Percentiles rank a stretch among this genome's conserved stretches.
Conservation (phyloP, 2,329 filamentous ascomycete genomes). For the Thielaviopsis euricoi region DNA sequence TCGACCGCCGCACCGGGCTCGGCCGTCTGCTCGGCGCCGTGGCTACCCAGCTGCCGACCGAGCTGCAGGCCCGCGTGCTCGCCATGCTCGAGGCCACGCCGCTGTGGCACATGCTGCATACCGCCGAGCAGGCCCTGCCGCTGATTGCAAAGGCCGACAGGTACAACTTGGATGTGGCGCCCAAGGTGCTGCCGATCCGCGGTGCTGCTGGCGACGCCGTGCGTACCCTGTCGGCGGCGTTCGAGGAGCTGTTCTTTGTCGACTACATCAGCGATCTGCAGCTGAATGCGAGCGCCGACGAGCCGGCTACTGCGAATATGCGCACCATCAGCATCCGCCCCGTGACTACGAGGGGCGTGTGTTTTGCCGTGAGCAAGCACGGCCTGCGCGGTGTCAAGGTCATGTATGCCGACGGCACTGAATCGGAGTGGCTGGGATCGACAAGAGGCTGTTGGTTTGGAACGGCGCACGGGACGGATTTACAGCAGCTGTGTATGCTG, state of each 20-base stretch:
- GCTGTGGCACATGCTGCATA: slow-evolving; percentile 10
- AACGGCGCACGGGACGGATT: slow-evolving; percentile 4
- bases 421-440: slow-evolving; percentile 8
- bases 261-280: slow-evolving; percentile 9
- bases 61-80: slow-evolving; percentile 6
- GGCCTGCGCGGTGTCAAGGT: slow-evolving; percentile 9
- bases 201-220: background rate
- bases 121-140: slow-evolving; percentile 5
- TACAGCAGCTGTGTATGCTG: slow-evolving; percentile 8
- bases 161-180: slow-evolving; percentile 7
- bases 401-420: slow-evolving; percentile 8
- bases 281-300: background rate
- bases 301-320: background rate
- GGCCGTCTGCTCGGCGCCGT: slow-evolving; percentile 4
- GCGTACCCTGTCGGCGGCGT: slow-evolving; percentile 1
- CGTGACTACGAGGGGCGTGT: slow-evolving; percentile 4
- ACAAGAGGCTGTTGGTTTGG: slow-evolving; percentile 9
- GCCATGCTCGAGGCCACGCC: slow-evolving; percentile 1
- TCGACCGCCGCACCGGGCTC: background rate
- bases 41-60: slow-evolving; percentile 2
- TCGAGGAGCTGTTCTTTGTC: slow-evolving; percentile 10
- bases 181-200: slow-evolving; percentile 1
- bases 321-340: background rate
- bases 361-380: slow-evolving; percentile 10
- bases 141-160: slow-evolving; percentile 7